Evolutionary conservation across 176 grass and related monocot genomes (phyloP), one percentile per base, ranked within the genome.

Genomic region (Musa troglodytarum): DNA sequence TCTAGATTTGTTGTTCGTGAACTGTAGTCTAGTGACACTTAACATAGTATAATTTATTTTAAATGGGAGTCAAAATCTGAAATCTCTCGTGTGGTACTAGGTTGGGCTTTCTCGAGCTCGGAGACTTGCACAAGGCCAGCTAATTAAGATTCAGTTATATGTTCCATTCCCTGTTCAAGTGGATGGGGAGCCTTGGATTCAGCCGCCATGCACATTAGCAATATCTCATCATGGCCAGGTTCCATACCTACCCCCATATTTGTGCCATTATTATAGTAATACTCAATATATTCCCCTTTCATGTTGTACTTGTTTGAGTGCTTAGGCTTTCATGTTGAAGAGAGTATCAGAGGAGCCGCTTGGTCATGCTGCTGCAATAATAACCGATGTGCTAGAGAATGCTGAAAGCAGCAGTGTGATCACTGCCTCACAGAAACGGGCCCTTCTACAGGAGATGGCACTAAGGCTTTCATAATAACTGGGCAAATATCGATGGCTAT

Each of bases 141-240:
- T 21, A 15, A 73, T 80, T 49, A 73, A 72, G 69, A 80, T 80
- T 63, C 78, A 73, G 21, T n/a, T 80, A 16, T 73, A 54, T 53
- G 78, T 57, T 28, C 54, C 78, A 1, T 64, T 80, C 43, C 78
- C 78, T 29, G 69, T 80, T 73, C 78, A 80, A 58, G 78, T 80
- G 57, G 78, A 80, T 50, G 78, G 78, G 14, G 78, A 80, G 11
- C 78, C 78, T 53, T 80, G 78, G 78, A 28, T 73, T 64, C 78
- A 80, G 69, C 78, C 53, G 49, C 78, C 68, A 19, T 80, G 78
- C 69, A 73, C 69, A 24, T 21, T 80, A 63, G 13, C 17, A 25
- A 53, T 80, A 72, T 73, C 78, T 64, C 78, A 80, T 64, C 69
- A 80, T 73, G 78, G 78, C 21, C 78, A 80, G 78, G 78, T 80